Base-by-base conservation (phyloP, 768 basidiomycete species). In the Asterophora parasitica region DNA sequence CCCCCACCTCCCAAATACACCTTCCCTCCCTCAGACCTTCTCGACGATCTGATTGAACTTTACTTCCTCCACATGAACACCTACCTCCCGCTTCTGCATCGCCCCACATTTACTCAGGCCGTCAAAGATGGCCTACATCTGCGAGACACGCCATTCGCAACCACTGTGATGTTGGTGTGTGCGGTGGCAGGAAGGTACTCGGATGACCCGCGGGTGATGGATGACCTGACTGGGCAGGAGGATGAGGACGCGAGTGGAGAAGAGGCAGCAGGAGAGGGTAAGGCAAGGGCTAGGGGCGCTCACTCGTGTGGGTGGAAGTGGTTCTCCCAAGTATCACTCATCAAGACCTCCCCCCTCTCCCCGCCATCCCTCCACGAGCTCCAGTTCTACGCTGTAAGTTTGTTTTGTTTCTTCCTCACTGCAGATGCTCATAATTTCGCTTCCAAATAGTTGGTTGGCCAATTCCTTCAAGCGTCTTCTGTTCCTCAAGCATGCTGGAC, bases 351-450 rank as follows among this genome's bases (percentile, higher is more conserved):
- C 0, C 65, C 87, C 6, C 66, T 89, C 6, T 65, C 68, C 0
- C 77, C 82, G 7, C 82, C 88, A 2, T 65, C 73, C 8, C 58
- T 92, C 47, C 83, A 81, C 61, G 89, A 92, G 48, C 64, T 95
- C 38, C 92, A 93, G 60, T 72, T 74, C 30, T 82, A 82, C 59
- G 69, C 68, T 42, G 77, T 75, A 53, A 68, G 77, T 67, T 32
- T n/a, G 26, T 44, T 40, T 16, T 17, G 32, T 10, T 51, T 34
- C 20, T 31, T 7, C 16, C 33, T 27, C 40, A 34, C 44, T 27
- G 39, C 12, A n/a, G n/a, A 16, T 16, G 16, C 17, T 42, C 20
- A 15, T 15, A 10, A 8, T 20, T 39, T 30, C 66, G 0, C 35
- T n/a, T 32, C 28, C 28, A 31, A 31, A 15, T 44, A 84, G 83